Conservation (phyloP, 1,284 basidiomycete genomes). For the Malassezia cuniculi region DNA sequence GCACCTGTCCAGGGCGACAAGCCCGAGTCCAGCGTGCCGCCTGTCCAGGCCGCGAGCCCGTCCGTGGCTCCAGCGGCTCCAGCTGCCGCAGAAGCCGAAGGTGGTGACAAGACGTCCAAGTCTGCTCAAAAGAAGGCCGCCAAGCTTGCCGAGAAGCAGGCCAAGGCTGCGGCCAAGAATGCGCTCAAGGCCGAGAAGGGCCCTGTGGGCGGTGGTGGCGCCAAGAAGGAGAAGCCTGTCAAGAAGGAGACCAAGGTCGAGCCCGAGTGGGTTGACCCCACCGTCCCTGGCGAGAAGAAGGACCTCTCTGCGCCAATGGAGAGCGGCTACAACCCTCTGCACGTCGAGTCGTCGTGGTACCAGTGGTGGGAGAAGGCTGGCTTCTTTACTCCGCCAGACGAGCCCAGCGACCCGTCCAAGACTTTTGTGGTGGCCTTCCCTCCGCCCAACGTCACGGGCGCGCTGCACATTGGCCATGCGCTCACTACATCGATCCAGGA, state of each 20-base stretch:
- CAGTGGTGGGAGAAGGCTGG: constrained; percentile 90
- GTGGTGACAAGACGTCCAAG: too few species aligned
- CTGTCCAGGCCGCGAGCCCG: too few species aligned
- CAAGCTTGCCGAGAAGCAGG: constrained; percentile 36
- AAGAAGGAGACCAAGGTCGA: constrained; percentile 41
- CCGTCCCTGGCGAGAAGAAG: constrained; percentile 38
- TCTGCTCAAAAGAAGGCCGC: constrained; percentile 35
- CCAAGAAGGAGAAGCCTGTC: constrained; percentile 38
- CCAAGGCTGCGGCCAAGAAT: constrained; percentile 33
- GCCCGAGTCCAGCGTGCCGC: too few species aligned
- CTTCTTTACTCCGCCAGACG: constrained; percentile 64
- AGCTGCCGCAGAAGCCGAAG: too few species aligned
- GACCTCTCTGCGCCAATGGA: constrained; percentile 75
- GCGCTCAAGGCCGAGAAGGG: constrained; percentile 35
- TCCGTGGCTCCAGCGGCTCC: too few species aligned
- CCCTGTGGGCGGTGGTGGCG: constrained; percentile 14
- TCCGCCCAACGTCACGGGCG: constrained; percentile 97
- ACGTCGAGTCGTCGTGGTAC: constrained; percentile 92
- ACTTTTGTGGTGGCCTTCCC: constrained; percentile 80
- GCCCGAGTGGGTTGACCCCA: constrained; percentile 38
- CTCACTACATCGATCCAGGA: constrained; percentile 89
- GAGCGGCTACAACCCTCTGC: constrained; percentile 81
- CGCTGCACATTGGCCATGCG: constrained; percentile 89
- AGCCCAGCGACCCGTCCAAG: constrained; percentile 38
- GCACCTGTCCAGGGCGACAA: too few species aligned